Evolutionary conservation across 441 rosid species (phyloP).

Genomic region (Corymbia citriodora): DNA sequence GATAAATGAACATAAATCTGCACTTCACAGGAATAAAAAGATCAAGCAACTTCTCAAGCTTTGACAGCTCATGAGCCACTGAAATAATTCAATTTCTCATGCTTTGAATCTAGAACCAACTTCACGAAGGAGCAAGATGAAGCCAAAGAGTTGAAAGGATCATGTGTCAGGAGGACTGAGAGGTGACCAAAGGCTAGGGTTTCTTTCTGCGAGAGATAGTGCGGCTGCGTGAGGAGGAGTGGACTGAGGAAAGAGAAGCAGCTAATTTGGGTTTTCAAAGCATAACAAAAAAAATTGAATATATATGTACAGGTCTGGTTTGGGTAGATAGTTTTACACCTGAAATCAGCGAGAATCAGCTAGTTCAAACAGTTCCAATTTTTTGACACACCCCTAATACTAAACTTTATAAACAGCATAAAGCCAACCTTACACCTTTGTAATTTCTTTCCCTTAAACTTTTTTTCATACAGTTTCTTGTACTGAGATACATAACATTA

Average conservation of each 20-base stretch:
- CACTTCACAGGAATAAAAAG: neutral
- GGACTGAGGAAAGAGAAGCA: neutral
- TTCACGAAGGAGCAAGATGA: neutral
- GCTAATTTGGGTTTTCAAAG: neutral
- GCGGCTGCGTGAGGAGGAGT: neutral
- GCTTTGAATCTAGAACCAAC: neutral
- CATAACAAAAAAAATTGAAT: neutral
- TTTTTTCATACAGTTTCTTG: neutral
- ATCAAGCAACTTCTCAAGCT: neutral
- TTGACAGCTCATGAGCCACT: neutral
- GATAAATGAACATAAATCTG: neutral
- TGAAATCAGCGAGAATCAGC: neutral
- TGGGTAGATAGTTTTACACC: rapidly evolving
- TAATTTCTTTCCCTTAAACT: neutral
- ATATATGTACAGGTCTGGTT: neutral
- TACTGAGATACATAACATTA: neutral
- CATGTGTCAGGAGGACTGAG: neutral
- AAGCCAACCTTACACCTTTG: neutral
- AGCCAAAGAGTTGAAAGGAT: neutral
- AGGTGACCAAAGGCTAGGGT: neutral
- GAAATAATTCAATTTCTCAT: neutral
- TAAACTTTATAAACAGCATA: neutral
- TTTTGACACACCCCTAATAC: no score
- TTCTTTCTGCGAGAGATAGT: neutral
- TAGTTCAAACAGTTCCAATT: neutral